Conservation (phyloP, 495 filamentous ascomycete genomes). For the Penicillium herquei region DNA sequence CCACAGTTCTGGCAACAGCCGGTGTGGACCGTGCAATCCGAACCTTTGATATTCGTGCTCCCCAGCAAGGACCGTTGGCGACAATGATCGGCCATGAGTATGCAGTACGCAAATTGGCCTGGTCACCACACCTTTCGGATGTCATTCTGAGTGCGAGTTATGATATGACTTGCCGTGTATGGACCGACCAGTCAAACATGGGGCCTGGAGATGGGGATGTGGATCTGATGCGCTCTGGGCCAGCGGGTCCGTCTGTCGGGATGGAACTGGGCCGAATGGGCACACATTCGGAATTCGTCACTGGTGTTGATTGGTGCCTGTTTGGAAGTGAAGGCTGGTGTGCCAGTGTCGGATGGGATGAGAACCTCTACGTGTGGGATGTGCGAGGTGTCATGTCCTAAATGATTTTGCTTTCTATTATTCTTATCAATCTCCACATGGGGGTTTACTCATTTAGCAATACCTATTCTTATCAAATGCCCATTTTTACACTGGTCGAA, state of each 20-base stretch:
- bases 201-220: slow-evolving; percentile 48
- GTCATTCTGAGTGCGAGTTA: slow-evolving; percentile 86
- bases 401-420: slow-evolving; percentile 1
- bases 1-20: slow-evolving; percentile 75
- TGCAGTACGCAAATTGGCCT: slow-evolving; percentile 78
- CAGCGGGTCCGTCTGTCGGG: slow-evolving; percentile 47
- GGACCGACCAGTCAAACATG: slow-evolving; percentile 68
- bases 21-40: slow-evolving; percentile 88
- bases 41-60: slow-evolving; percentile 81
- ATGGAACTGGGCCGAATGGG: slow-evolving; percentile 84
- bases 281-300: slow-evolving; percentile 91
- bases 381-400: slow-evolving; percentile 63
- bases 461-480: no score
- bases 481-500: no score
- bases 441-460: no score
- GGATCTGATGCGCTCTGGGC: slow-evolving; percentile 39
- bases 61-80: slow-evolving; percentile 64
- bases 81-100: slow-evolving; percentile 84
- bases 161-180: slow-evolving; percentile 94
- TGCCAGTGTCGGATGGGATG: slow-evolving; percentile 91
- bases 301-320: slow-evolving; percentile 97
- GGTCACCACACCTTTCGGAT: slow-evolving; percentile 89
- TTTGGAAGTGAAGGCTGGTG: slow-evolving; percentile 96
- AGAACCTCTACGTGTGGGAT: slow-evolving; percentile 89
- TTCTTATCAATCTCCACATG: no score